These are phyloP conservation scores for Suillus bovinus DNA, from an alignment of 768 basidiomycete species.

Conservation along the genomic window DNA sequence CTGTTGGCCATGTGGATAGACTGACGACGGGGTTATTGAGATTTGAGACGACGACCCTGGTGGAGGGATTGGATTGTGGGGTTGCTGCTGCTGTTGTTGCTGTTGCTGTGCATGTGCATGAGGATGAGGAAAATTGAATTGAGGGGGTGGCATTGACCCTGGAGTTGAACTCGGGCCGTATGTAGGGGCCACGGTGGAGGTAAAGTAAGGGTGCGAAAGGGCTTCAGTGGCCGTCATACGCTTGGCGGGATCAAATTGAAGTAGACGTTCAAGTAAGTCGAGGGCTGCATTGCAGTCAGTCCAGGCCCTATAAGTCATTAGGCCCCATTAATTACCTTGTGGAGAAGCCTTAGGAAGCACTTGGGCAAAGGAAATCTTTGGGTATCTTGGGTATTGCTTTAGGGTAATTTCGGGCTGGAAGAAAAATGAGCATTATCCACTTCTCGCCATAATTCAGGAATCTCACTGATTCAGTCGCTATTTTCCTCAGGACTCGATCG, in stretches of 20 bases:
- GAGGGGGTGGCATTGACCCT: slow-evolving; percentile 66
- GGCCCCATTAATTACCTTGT: slow-evolving; percentile 51
- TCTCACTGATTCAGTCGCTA: slow-evolving; percentile 84
- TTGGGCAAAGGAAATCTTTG: slow-evolving; percentile 78
- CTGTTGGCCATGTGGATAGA: slow-evolving; percentile 33
- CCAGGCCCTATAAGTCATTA: slow-evolving; percentile 8
- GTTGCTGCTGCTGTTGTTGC: slow-evolving; percentile 43
- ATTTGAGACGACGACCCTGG: slow-evolving; percentile 20
- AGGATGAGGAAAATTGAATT: slow-evolving; percentile 69
- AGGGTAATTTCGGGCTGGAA: slow-evolving; percentile 76
- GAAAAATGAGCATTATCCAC: slow-evolving; percentile 13
- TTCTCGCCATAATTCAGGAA: neutral
- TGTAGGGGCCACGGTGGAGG: slow-evolving; percentile 42
- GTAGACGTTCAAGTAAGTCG: slow-evolving; percentile 89
- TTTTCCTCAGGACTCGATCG: slow-evolving; percentile 84
- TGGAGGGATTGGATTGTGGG: slow-evolving; percentile 38
- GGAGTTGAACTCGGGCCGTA: slow-evolving; percentile 38
- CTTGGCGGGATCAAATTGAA: slow-evolving; percentile 94
- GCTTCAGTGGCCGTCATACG: slow-evolving; percentile 92
- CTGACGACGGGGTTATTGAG: neutral
- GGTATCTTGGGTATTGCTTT: slow-evolving; percentile 86
- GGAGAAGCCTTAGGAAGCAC: slow-evolving; percentile 85
- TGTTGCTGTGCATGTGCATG: slow-evolving; percentile 52
- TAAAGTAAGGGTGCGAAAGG: slow-evolving; percentile 90
- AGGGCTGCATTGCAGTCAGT: slow-evolving; percentile 51